Conservation (phyloP, 441 rosid genomes). For the Erodium texanum region DNA sequence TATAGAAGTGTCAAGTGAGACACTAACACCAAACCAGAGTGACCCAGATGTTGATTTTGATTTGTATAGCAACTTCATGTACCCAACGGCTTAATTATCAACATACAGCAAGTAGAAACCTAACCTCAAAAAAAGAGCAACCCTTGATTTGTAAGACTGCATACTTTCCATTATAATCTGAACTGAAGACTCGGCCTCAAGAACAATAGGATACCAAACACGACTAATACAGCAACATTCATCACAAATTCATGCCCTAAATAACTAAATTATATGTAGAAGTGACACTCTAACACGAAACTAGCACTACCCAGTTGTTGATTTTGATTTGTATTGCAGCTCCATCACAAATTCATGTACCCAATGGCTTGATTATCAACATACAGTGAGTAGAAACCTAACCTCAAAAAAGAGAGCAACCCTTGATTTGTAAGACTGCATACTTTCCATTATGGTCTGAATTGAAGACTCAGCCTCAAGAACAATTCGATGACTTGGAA, state of each 20-base stretch:
- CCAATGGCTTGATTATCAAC: neutral
- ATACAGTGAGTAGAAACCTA: neutral
- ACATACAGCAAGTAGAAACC: neutral
- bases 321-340: neutral
- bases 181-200: slow-evolving; percentile 76
- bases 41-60: neutral
- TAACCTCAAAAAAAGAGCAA: slow-evolving; percentile 70
- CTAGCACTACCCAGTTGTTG: neutral
- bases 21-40: neutral
- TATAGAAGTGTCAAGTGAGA: neutral
- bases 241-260: neutral
- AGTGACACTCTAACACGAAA: neutral
- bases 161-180: slow-evolving; percentile 85
- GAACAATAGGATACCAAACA: slow-evolving; percentile 31
- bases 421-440: slow-evolving; percentile 16
- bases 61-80: neutral
- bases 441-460: slow-evolving; percentile 87
- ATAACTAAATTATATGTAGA: too few species aligned
- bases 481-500: slow-evolving; percentile 56
- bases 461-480: slow-evolving; percentile 76
- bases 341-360: neutral
- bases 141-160: slow-evolving; percentile 19
- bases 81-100: neutral
- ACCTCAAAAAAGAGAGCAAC: slow-evolving; percentile 72
- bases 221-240: too few species aligned